Percentiles rank a stretch among this genome's conserved stretches.
Conservation (phyloP, 805 yeast genomes). For the Myxozyma nipponensis region DNA sequence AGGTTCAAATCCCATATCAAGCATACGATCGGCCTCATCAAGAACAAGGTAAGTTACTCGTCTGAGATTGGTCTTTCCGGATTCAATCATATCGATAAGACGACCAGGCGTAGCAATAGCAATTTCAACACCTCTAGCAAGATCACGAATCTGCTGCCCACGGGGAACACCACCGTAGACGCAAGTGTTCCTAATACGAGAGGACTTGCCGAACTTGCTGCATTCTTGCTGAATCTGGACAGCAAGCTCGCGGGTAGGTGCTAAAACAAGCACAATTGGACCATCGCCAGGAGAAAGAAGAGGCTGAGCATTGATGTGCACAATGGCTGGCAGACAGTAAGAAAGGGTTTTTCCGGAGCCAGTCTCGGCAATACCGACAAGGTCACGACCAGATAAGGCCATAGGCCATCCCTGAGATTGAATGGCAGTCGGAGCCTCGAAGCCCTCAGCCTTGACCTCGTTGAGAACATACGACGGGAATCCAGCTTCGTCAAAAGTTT, state of each 20-base stretch:
- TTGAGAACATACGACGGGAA: constrained; percentile 86
- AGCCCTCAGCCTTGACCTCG: constrained; percentile 89
- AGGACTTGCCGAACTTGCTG: constrained; percentile 85
- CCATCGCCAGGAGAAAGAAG: constrained; percentile 92
- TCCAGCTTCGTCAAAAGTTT: constrained; percentile 92
- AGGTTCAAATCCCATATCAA: constrained; percentile 99
- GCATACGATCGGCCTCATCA: constrained; percentile 99
- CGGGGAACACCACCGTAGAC: constrained; percentile 99
- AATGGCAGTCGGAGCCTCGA: constrained; percentile 90
- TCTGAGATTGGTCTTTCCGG: constrained; percentile 88
- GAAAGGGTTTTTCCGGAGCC: constrained; percentile 99
- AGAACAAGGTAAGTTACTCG: constrained; percentile 95
- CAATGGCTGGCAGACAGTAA: constrained; percentile 94
- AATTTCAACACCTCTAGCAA: constrained; percentile 92
- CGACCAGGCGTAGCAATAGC: constrained; percentile 98
- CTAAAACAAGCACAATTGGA: constrained; percentile 90
- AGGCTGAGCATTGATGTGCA: constrained; percentile 94
- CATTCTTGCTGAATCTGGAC: constrained; percentile 97
- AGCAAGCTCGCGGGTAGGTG: constrained; percentile 98
- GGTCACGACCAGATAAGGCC: constrained; percentile 98
- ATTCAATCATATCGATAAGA: constrained; percentile 94
- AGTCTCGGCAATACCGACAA: constrained; percentile 98
- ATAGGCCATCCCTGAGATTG: constrained; percentile 99
- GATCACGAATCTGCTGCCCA: constrained; percentile 96
- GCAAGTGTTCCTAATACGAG: constrained; percentile 78